These are phyloP conservation scores for Przewalskia tangutica DNA, from an alignment of 257 asterid species.

Conservation along the genomic window DNA sequence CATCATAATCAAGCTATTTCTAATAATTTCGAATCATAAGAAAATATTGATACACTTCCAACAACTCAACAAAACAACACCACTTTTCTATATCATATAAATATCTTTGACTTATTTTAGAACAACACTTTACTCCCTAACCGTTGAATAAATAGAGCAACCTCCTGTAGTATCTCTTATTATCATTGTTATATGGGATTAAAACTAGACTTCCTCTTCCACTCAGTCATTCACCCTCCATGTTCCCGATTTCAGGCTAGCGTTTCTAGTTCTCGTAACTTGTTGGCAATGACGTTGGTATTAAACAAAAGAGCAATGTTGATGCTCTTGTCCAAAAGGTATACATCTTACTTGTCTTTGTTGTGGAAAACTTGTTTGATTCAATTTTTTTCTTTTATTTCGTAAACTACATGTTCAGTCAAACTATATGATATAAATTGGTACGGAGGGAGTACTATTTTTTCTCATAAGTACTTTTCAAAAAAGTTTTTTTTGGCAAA, in stretches of 20 bases:
- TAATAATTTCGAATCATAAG: no score
- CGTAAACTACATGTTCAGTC: no score
- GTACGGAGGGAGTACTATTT: no score
- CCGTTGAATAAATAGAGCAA: neutral
- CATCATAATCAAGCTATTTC: no score
- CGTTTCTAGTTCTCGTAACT: conserved; percentile 25
- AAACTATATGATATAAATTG: no score
- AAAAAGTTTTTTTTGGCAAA: no score
- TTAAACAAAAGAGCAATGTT: conserved; percentile 68
- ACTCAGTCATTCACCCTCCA: neutral
- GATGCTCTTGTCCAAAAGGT: conserved; percentile 62
- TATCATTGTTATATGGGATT: neutral
- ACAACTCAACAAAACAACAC: no score
- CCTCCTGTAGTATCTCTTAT: neutral
- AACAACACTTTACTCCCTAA: neutral
- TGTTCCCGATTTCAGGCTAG: conserved; percentile 31
- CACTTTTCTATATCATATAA: no score
- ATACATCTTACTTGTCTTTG: conserved; percentile 11
- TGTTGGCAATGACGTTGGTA: conserved; percentile 89
- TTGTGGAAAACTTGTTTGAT: neutral
- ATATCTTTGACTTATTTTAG: no score
- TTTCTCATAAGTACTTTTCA: no score
- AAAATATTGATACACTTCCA: no score
- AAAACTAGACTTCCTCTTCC: neutral
- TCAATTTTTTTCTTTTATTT: no score